These are phyloP conservation scores for Fusarium compactum DNA, from an alignment of 2,329 filamentous ascomycete genomes.

Conservation along the genomic window DNA sequence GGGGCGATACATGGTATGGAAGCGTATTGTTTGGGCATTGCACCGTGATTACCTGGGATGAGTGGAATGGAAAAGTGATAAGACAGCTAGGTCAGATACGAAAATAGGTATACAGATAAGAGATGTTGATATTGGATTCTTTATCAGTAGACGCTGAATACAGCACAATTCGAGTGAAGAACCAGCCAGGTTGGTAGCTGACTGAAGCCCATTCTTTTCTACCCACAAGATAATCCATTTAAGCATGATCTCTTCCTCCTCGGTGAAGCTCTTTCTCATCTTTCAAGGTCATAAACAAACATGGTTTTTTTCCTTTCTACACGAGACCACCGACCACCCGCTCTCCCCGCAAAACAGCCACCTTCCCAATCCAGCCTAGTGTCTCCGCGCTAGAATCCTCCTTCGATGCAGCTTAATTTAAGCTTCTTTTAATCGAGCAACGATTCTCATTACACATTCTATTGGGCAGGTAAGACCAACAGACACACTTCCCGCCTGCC, in stretches of 20 bases:
- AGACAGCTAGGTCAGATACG: conserved; percentile 16
- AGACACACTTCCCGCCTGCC: neutral
- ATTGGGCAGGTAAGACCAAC: conserved; percentile 8
- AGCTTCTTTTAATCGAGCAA: conserved; percentile 33
- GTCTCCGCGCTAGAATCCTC: conserved; percentile 25
- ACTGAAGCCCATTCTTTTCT: neutral
- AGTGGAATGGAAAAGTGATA: neutral
- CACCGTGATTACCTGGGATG: neutral
- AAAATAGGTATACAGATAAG: conserved; percentile 8
- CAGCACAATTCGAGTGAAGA: neutral
- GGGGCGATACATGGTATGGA: neutral
- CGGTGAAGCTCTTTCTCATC: neutral
- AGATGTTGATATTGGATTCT: neutral
- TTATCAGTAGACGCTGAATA: neutral
- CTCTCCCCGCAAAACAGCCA: conserved; percentile 21
- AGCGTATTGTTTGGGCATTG: neutral
- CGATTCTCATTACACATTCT: neutral
- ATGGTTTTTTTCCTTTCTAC: conserved; percentile 1
- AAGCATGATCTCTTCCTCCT: neutral
- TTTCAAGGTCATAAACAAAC: neutral
- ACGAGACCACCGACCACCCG: conserved; percentile 3
- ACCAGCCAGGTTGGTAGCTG: too few relatives aligned
- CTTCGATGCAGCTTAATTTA: conserved; percentile 39
- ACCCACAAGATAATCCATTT: too few relatives aligned
- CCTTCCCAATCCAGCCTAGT: conserved; percentile 43